These are phyloP conservation scores for Rhododendron henanense DNA, from an alignment of 148 eudicot species.

Conservation along the genomic window DNA sequence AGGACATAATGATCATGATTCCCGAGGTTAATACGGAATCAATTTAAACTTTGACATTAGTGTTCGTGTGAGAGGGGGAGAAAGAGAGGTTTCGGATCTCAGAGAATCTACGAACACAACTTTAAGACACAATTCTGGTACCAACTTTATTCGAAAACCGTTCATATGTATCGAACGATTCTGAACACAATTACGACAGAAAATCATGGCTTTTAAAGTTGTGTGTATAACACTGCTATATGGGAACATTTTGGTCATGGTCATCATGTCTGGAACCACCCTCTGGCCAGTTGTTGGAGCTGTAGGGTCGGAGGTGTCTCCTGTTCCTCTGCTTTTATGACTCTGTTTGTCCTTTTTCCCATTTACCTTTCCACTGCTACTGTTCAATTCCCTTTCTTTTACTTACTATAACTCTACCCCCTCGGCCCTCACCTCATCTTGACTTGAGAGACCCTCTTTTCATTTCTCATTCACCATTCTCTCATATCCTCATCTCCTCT, in stretches of 20 bases:
- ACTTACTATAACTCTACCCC: not conserved
- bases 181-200: accelerated
- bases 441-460: not conserved
- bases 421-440: not conserved
- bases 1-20: not conserved
- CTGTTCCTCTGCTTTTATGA: not conserved
- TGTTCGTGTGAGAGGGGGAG: not conserved
- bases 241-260: not conserved
- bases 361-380: not conserved
- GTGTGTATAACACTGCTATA: no score
- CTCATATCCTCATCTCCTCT: not conserved
- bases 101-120: not conserved
- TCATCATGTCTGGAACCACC: not conserved
- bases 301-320: not conserved
- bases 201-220: no score
- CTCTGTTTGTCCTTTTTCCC: not conserved
- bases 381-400: not conserved
- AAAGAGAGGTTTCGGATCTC: not conserved
- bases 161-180: no score
- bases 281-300: not conserved
- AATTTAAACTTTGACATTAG: not conserved
- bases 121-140: not conserved
- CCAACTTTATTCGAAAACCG: no score
- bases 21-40: not conserved
- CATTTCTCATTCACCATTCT: constrained; percentile 1